phyloP scores from a whole-genome alignment of 1,284 basidiomycete species.

The Malassezia equina region DNA sequence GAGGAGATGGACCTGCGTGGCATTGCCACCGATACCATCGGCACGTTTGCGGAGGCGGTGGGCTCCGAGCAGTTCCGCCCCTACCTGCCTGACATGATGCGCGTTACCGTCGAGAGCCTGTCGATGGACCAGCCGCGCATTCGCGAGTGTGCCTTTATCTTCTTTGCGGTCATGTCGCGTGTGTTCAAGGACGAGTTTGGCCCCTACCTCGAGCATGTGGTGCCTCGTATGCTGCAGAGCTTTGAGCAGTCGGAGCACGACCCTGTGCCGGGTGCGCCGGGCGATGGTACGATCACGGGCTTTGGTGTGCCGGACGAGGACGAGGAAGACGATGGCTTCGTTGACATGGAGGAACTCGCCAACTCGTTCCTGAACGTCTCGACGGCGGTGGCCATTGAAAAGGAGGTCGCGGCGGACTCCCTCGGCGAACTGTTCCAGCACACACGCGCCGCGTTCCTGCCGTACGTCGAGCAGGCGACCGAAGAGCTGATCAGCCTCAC shows the following conservation, averaged over 20 bases:
- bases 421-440: constrained; percentile 81
- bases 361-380: constrained; percentile 59
- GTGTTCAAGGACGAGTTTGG: constrained; percentile 93
- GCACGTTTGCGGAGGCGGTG: constrained; percentile 94
- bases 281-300: constrained; percentile 42
- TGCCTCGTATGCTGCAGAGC: constrained; percentile 74
- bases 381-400: constrained; percentile 94
- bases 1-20: constrained; percentile 83
- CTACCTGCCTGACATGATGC: constrained; percentile 92
- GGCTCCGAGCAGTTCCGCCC: constrained; percentile 88
- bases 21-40: constrained; percentile 94
- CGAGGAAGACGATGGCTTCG: constrained; percentile 53
- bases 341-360: constrained; percentile 68
- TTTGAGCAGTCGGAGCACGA: constrained; percentile 64
- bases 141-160: constrained; percentile 92
- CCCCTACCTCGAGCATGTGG: constrained; percentile 71
- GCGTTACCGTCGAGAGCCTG: constrained; percentile 80
- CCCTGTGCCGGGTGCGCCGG: constrained; percentile 40
- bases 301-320: constrained; percentile 57
- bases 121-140: constrained; percentile 73
- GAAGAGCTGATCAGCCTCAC: constrained; percentile 73
- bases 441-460: constrained; percentile 75
- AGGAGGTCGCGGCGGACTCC: constrained; percentile 96
- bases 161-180: constrained; percentile 94
- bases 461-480: constrained; percentile 62